These are phyloP conservation scores for Bruguiera parviflora DNA, from an alignment of 345 rosid genomes.

Conservation along the genomic window DNA sequence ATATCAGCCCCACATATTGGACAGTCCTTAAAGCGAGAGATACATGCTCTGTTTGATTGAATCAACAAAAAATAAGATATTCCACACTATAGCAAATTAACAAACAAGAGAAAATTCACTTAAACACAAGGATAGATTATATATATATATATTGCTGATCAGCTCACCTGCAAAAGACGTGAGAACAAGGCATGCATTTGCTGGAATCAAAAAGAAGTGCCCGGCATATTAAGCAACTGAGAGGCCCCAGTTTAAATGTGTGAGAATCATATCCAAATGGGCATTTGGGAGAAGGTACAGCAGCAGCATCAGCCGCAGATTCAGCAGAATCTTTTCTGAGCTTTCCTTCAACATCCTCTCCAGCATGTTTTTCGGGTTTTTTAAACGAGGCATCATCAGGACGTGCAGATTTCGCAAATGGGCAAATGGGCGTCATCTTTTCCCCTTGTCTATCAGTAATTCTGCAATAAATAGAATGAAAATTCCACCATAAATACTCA, in stretches of 20 bases:
- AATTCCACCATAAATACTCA: background rate
- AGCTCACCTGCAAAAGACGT: conserved; percentile 83
- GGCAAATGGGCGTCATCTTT: conserved; percentile 72
- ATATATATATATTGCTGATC: too few relatives aligned
- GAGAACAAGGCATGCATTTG: conserved; percentile 91
- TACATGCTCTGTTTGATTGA: conserved; percentile 48
- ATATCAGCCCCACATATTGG: conserved; percentile 97
- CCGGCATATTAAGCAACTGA: conserved; percentile 88
- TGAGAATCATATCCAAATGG: conserved; percentile 92
- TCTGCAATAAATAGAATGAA: conserved; percentile 7
- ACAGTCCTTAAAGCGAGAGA: conserved; percentile 80
- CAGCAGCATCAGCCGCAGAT: background rate
- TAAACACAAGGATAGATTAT: too few relatives aligned
- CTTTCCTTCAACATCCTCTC: conserved; percentile 26
- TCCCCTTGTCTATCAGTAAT: background rate
- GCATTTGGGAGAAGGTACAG: conserved; percentile 55
- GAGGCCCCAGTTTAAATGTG: conserved; percentile 90
- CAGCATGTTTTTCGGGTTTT: conserved; percentile 34
- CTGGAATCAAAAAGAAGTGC: conserved; percentile 71
- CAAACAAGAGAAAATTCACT: background rate
- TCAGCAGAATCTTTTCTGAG: conserved; percentile 34
- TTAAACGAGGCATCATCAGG: conserved; percentile 49
- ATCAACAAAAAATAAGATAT: background rate
- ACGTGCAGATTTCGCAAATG: conserved; percentile 66
- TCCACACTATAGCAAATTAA: background rate